A percentile compares a stretch with the other conserved stretches of the same genome.
Evolutionary conservation across 1,139 yeast genomes (phyloP).

Genomic region (Eremothecium sinecaudum): DNA sequence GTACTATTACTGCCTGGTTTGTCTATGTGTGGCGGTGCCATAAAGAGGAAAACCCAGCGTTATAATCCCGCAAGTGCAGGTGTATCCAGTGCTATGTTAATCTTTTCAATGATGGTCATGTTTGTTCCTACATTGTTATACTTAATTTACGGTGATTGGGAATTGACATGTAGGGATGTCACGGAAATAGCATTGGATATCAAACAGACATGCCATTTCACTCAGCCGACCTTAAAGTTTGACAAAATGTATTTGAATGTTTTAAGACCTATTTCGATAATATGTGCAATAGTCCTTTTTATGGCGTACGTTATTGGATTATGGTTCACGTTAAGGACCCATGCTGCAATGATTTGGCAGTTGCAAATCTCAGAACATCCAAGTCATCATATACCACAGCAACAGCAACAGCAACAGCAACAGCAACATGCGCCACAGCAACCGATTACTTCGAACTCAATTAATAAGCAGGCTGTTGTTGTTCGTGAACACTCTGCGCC

Average conservation of each 20-base stretch:
- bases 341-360: constrained; percentile 95
- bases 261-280: constrained; percentile 69
- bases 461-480: constrained; percentile 1
- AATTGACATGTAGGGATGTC: constrained; percentile 51
- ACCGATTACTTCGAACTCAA: constrained; percentile 3
- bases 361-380: constrained; percentile 40
- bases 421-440: constrained; percentile 10
- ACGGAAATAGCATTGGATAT: constrained; percentile 6
- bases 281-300: constrained; percentile 74
- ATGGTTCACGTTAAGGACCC: constrained; percentile 88
- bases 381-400: background rate
- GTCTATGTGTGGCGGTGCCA: constrained; percentile 96
- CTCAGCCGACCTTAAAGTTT: constrained; percentile 66
- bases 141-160: constrained; percentile 84
- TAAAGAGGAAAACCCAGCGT: constrained; percentile 82
- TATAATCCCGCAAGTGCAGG: constrained; percentile 96
- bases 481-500: background rate
- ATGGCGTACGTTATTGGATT: constrained; percentile 84
- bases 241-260: constrained; percentile 51
- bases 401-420: constrained; percentile 15
- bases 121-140: constrained; percentile 88
- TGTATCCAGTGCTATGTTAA: constrained; percentile 89
- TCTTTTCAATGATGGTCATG: constrained; percentile 85
- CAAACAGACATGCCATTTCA: constrained; percentile 53
- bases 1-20: constrained; percentile 84